Evolutionary conservation across 2,329 filamentous ascomycete species (phyloP), one percentile per base, ranked within the genome.

Genomic region (Diplodia scrobiculata): DNA sequence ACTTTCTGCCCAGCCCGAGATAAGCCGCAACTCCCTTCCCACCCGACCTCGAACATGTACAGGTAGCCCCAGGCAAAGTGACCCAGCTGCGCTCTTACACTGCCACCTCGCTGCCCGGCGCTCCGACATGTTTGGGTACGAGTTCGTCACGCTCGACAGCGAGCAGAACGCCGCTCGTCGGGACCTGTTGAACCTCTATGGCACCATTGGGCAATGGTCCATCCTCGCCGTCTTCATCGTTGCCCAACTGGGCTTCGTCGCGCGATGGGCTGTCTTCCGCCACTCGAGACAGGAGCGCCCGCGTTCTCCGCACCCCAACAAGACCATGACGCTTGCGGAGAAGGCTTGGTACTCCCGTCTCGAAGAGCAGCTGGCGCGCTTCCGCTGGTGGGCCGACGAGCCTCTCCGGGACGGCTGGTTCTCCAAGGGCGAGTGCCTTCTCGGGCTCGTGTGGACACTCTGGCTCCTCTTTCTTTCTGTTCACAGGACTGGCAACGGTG

Each of bases 181-280:
- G 38, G 76, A 80, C 27, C 72, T 83, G 27, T 80, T 88, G n/a
- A 82, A 86, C 70, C 76, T 76, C 59, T 84, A 86, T 63, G 85
- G 84, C 7, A 74, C 79, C n/a, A 75, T 84, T 45, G 86, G 85
- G 17, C 85, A 87, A 72, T 74, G 80, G 68, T 86, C 85, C 1
- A 78, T 82, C 5, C 67, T 87, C 9, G 68, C 82, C 3, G 75
- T 83, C 29, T 70, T 85, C 14, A 69, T 78, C 3, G 67, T 80
- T 2, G 79, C 80, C 58, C 80, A 81, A 68, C 25, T 78, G 21
- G 76, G 72, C 50, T 79, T 79, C 63, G 67, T 80, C 19, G 17
- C 21, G 34, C 36, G 58, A 63, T 66, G 65, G 65, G 38, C 48
- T n/a, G 13, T 60, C 25, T 7, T 54, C 36, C 21, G 50, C 17